phyloP scores from a whole-genome alignment of 345 rosid genomes.

The Triadica sebifera region DNA sequence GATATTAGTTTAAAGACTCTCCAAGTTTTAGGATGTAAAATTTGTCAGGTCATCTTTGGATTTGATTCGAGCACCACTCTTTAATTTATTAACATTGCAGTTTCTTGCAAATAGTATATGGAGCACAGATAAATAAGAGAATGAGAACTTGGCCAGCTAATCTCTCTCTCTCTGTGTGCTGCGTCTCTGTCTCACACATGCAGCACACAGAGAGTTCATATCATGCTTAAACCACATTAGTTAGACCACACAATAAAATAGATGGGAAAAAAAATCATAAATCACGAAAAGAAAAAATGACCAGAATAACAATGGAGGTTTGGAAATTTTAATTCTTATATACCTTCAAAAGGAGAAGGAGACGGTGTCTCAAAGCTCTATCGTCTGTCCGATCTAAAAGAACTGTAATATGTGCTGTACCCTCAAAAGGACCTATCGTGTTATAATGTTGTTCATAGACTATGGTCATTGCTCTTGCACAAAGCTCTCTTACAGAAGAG shows the following conservation, averaged over 20 bases:
- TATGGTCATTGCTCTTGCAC: conserved; percentile 99
- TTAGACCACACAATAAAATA: background rate
- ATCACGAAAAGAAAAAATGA: background rate
- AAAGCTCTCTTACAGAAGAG: conserved; percentile 95
- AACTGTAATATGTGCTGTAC: conserved; percentile 90
- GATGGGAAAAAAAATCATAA: background rate
- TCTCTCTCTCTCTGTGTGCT: background rate
- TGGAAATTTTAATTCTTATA: background rate
- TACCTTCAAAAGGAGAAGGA: conserved; percentile 92
- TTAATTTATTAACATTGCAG: background rate
- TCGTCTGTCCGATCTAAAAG: conserved; percentile 95
- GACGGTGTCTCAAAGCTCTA: conserved; percentile 96
- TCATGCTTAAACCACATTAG: background rate
- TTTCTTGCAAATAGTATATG: background rate
- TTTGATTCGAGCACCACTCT: background rate
- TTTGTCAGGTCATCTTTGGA: background rate
- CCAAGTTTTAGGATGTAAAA: background rate
- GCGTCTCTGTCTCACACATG: background rate
- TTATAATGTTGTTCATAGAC: conserved; percentile 92
- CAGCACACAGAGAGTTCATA: background rate
- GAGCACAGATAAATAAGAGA: background rate
- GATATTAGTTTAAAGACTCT: background rate
- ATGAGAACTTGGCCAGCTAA: background rate
- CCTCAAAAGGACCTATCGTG: conserved; percentile 90
- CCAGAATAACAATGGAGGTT: background rate